These are phyloP conservation scores for Solanum acaule DNA, from an alignment of 257 asterid genomes.

Conservation along the genomic window DNA sequence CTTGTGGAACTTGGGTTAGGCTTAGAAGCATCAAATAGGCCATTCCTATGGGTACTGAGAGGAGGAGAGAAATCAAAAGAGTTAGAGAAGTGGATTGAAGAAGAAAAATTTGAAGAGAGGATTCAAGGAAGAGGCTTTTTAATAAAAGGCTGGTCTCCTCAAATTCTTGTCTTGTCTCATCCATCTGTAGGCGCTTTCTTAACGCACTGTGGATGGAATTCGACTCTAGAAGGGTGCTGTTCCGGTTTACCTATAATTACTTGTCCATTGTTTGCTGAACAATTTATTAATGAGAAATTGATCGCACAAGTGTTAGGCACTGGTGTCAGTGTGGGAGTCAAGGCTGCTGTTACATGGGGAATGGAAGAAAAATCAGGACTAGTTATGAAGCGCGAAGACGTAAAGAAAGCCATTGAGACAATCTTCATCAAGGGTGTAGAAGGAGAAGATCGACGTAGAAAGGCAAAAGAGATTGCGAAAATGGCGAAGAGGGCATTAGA, in stretches of 20 bases:
- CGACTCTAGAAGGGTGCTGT: constrained; percentile 63
- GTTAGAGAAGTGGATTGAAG: constrained; percentile 48
- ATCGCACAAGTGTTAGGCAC: constrained; percentile 34
- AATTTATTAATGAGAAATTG: constrained; percentile 62
- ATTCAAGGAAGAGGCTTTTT: constrained; percentile 41
- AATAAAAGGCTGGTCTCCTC: constrained; percentile 89
- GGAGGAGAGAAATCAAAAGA: constrained; percentile 27
- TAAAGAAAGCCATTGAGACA: constrained; percentile 27
- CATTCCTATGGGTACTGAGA: constrained; percentile 40
- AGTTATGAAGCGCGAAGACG: constrained; percentile 32
- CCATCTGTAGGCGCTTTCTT: constrained; percentile 47
- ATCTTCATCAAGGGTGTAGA: constrained; percentile 37
- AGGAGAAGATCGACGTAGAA: constrained; percentile 28
- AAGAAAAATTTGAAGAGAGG: constrained; percentile 50
- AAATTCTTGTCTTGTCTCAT: constrained; percentile 57
- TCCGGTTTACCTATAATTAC: constrained; percentile 66
- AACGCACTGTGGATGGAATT: constrained; percentile 92
- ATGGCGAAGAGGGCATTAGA: constrained; percentile 35
- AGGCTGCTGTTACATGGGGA: constrained; percentile 69
- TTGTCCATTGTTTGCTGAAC: constrained; percentile 83
- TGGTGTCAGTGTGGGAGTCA: constrained; percentile 64
- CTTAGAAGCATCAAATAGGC: constrained; percentile 24
- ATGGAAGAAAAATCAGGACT: constrained; percentile 60
- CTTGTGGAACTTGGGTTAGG: constrained; percentile 31
- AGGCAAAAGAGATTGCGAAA: constrained; percentile 19